phyloP scores from a whole-genome alignment of 192 early-diverging fungal genomes.

The Umbelopsis vinacea region DNA sequence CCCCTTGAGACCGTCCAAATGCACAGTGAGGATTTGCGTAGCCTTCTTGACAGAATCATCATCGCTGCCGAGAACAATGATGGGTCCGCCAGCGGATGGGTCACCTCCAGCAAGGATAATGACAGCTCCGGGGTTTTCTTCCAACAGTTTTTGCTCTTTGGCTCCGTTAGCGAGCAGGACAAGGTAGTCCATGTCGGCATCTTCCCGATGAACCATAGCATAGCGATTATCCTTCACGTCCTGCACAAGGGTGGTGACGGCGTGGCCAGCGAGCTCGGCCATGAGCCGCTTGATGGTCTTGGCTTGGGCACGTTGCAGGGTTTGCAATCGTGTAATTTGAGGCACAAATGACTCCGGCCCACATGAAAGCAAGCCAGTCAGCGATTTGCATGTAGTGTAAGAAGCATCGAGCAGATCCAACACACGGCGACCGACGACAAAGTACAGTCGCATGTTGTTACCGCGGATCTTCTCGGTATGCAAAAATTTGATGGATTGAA shows the following conservation, averaged over 20 bases:
- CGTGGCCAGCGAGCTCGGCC: slow-evolving; percentile 44
- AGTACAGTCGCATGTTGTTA: slow-evolving; percentile 67
- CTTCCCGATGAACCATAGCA: slow-evolving; percentile 48
- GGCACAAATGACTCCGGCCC: slow-evolving; percentile 49
- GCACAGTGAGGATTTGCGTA: slow-evolving; percentile 27
- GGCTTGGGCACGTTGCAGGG: slow-evolving; percentile 29
- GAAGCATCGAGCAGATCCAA: slow-evolving; percentile 41
- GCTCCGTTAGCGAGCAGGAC: slow-evolving; percentile 31
- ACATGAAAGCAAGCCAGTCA: slow-evolving; percentile 43
- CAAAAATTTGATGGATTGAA: slow-evolving; percentile 68
- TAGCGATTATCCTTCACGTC: slow-evolving; percentile 22
- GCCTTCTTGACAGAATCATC: slow-evolving; percentile 45
- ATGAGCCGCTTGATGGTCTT: slow-evolving; percentile 44
- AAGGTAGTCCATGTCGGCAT: slow-evolving; percentile 54
- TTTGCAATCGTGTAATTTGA: slow-evolving; percentile 41
- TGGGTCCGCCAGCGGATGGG: slow-evolving; percentile 45
- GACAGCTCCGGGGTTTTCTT: background rate
- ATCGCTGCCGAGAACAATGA: slow-evolving; percentile 44
- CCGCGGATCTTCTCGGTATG: slow-evolving; percentile 68
- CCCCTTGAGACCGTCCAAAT: slow-evolving; percentile 47
- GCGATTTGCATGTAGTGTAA: slow-evolving; percentile 41
- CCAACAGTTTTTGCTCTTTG: slow-evolving; percentile 40
- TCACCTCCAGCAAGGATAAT: slow-evolving; percentile 48
- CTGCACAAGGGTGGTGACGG: slow-evolving; percentile 34
- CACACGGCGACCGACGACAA: slow-evolving; percentile 69